A percentile compares a stretch with the other conserved stretches of the same genome.
Conservation (phyloP, 2,329 filamentous ascomycete species). For the Ophiostoma angusticollis region DNA sequence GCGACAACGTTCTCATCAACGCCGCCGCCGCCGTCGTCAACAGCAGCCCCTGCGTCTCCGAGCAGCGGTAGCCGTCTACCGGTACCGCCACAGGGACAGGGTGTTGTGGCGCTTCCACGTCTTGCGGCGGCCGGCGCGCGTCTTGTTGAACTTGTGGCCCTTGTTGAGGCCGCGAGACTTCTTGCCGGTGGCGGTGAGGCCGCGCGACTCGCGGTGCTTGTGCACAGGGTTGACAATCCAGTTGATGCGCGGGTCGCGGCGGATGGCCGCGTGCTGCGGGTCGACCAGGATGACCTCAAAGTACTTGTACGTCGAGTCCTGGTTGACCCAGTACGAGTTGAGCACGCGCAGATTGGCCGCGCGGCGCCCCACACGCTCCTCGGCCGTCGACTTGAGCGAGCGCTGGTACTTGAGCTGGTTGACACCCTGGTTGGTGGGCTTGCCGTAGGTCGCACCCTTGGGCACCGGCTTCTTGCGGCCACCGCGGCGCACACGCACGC, state of each 20-base stretch:
- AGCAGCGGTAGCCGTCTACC: constrained; percentile 40
- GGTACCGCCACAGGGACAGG: constrained; percentile 96
- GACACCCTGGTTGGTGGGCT: constrained; percentile 99
- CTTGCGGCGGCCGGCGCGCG: constrained; percentile 91
- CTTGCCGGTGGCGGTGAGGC: constrained; percentile 98
- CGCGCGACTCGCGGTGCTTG: constrained; percentile 99
- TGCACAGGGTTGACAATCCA: constrained; percentile 99
- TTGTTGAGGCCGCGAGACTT: constrained; percentile 99
- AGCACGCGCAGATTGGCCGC: constrained; percentile 98
- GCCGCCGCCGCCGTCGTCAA: constrained; percentile 7
- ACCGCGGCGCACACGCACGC: constrained; percentile 94
- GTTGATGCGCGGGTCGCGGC: constrained; percentile 98
- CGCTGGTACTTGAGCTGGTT: constrained; percentile 99
- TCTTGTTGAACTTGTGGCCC: constrained; percentile 99
- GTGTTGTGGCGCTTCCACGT: constrained; percentile 99
- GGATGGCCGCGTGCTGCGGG: constrained; percentile 99
- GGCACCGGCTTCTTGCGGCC: constrained; percentile 92
- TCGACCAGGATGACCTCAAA: constrained; percentile 99
- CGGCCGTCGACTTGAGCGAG: constrained; percentile 91
- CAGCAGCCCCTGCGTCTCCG: constrained; percentile 1
- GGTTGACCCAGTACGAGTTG: constrained; percentile 99
- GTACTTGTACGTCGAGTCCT: constrained; percentile 99
- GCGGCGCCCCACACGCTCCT: constrained; percentile 98
- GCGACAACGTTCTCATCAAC: constrained; percentile 11
- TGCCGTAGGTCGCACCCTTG: constrained; percentile 99